A percentile compares a stretch with the other conserved stretches of the same genome.
phyloP scores from a whole-genome alignment of 768 basidiomycete genomes.

The Kockovaella imperatae region DNA sequence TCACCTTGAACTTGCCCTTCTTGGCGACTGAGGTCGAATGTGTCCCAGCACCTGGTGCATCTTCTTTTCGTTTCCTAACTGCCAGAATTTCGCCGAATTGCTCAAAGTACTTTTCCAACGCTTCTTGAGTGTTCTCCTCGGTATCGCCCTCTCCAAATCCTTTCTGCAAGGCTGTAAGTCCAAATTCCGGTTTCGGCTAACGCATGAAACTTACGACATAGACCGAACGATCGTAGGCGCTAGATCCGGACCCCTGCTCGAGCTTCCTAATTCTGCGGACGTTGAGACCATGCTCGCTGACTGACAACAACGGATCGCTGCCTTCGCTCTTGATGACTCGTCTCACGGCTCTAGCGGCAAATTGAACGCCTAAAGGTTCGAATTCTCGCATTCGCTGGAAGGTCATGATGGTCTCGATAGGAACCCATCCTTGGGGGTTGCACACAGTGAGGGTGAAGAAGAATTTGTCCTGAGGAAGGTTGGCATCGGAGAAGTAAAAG shows the following conservation, averaged over 20 bases:
- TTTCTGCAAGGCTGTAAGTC: conserved; percentile 55
- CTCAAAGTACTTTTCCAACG: conserved; percentile 71
- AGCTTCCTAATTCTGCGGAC: conserved; percentile 69
- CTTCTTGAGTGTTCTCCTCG: conserved; percentile 55
- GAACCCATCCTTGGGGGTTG: conserved; percentile 79
- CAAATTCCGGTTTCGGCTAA: background rate
- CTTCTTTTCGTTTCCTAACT: conserved; percentile 75
- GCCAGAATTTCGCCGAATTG: conserved; percentile 69
- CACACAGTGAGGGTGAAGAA: conserved; percentile 82
- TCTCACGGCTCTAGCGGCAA: conserved; percentile 63
- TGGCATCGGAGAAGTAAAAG: conserved; percentile 95
- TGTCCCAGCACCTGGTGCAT: conserved; percentile 55
- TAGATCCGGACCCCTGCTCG: conserved; percentile 57
- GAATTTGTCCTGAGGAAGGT: conserved; percentile 74
- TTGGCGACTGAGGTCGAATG: conserved; percentile 23
- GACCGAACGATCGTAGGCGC: conserved; percentile 70
- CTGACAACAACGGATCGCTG: conserved; percentile 55
- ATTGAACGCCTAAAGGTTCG: conserved; percentile 53
- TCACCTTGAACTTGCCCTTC: conserved; percentile 75
- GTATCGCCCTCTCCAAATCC: conserved; percentile 68
- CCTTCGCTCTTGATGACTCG: conserved; percentile 29
- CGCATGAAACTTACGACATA: conserved; percentile 62
- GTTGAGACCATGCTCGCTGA: conserved; percentile 64
- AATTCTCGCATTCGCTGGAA: conserved; percentile 93
- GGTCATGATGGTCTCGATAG: conserved; percentile 73